Conservation (phyloP, 176 grass and related monocot genomes). For the Eremochloa ophiuroides region DNA sequence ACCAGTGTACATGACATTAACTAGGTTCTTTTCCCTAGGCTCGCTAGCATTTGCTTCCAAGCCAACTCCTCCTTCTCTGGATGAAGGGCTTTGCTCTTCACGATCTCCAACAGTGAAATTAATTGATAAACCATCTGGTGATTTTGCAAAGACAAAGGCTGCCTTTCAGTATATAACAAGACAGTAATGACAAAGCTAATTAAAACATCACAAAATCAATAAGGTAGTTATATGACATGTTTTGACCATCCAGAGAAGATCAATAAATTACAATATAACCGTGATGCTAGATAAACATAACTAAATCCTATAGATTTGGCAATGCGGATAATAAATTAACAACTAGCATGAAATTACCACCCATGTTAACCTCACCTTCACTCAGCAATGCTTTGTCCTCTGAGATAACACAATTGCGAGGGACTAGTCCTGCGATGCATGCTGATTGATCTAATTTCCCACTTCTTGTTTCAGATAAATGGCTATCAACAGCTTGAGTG, state of each 20-base stretch:
- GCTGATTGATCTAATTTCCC: not conserved
- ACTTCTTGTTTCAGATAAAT: conserved; percentile 11
- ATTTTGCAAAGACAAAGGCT: not conserved
- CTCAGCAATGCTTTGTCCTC: not conserved
- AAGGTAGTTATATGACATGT: not conserved
- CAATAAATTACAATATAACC: not conserved
- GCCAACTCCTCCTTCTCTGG: not conserved
- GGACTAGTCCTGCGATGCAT: not conserved
- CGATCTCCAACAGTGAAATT: not conserved
- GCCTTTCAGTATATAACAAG: not conserved
- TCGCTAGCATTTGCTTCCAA: not conserved
- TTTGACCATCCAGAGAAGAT: not conserved
- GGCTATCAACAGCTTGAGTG: not conserved
- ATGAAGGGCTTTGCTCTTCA: not conserved
- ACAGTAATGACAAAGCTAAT: not conserved
- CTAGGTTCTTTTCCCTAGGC: not conserved
- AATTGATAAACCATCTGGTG: not conserved
- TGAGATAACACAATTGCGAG: not conserved
- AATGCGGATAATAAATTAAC: not conserved
- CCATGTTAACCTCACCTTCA: not conserved
- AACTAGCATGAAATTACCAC: not conserved
- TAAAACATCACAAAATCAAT: not conserved
- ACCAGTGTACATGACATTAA: not conserved
- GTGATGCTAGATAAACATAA: not conserved
- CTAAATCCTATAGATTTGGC: not conserved